phyloP scores from a whole-genome alignment of 2,329 filamentous ascomycete species.

The Colletotrichum sp. region DNA sequence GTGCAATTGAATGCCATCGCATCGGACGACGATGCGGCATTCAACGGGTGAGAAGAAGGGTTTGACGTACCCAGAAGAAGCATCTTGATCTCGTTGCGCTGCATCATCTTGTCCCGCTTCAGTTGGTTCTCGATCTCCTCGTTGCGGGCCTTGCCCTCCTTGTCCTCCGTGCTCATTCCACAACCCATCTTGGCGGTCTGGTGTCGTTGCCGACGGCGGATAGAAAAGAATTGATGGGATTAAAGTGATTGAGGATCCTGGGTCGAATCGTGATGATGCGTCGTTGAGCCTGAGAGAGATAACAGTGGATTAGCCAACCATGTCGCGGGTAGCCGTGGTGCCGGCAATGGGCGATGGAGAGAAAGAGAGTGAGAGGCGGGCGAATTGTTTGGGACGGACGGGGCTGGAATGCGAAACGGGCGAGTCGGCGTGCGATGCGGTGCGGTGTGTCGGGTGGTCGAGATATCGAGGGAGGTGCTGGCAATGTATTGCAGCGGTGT shows the following conservation, averaged over 20 bases:
- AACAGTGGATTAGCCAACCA: conserved; percentile 12
- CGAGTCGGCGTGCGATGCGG: neutral
- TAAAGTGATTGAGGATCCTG: conserved; percentile 8
- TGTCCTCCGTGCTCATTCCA: conserved; percentile 99
- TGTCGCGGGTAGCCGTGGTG: neutral
- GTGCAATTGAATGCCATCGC: neutral
- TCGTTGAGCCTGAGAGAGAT: neutral
- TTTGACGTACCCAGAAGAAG: conserved; percentile 79
- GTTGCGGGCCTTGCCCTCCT: conserved; percentile 99
- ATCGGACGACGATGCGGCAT: neutral
- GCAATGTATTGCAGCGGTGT: neutral
- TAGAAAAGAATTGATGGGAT: conserved; percentile 5
- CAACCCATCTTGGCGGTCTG: conserved; percentile 86
- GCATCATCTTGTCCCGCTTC: conserved; percentile 98
- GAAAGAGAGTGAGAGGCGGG: neutral
- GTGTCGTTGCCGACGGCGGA: conserved; percentile 14
- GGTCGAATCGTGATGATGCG: neutral
- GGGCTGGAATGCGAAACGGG: conserved; percentile 15
- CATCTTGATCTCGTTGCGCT: conserved; percentile 99
- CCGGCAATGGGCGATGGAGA: neutral
- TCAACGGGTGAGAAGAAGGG: neutral
- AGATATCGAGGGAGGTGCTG: neutral
- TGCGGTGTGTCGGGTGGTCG: neutral
- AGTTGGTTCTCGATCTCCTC: conserved; percentile 99
- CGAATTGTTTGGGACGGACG: conserved; percentile 3